Evolutionary conservation across 1,139 yeast species (phyloP).

Genomic region (Sugiyamaella neomexicana): DNA sequence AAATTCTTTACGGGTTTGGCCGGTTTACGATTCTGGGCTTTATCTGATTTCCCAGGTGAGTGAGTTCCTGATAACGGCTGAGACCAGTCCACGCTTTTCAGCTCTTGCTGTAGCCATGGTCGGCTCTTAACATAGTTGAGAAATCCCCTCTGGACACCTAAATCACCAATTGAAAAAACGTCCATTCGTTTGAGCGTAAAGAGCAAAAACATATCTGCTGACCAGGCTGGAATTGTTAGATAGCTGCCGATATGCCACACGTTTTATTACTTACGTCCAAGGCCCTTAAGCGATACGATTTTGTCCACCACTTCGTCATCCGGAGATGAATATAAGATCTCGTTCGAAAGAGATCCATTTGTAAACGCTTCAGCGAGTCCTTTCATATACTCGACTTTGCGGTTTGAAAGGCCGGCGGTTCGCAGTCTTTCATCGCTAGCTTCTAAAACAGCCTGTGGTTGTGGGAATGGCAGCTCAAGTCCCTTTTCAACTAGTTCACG

Average conservation of each 20-base stretch:
- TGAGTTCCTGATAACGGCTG: slow-evolving; percentile 27
- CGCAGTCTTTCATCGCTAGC: slow-evolving; percentile 52
- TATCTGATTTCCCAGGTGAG: slow-evolving; percentile 37
- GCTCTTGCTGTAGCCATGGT: slow-evolving; percentile 50
- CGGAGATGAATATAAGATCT: slow-evolving; percentile 41
- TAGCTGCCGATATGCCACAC: not conserved
- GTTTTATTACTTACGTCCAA: slow-evolving; percentile 50
- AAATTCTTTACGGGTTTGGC: slow-evolving; percentile 39
- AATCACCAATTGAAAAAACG: slow-evolving; percentile 74
- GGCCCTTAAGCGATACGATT: slow-evolving; percentile 67
- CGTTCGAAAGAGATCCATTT: slow-evolving; percentile 45
- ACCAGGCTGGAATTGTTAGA: slow-evolving; percentile 53
- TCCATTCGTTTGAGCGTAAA: slow-evolving; percentile 68
- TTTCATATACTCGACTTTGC: slow-evolving; percentile 64
- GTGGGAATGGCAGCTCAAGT: slow-evolving; percentile 45
- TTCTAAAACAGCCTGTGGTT: slow-evolving; percentile 50
- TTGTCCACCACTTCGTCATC: slow-evolving; percentile 56
- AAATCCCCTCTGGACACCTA: slow-evolving; percentile 83
- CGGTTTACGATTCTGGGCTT: slow-evolving; percentile 33
- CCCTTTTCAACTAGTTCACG: slow-evolving; percentile 11
- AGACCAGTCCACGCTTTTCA: slow-evolving; percentile 42
- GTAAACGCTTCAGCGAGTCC: slow-evolving; percentile 62
- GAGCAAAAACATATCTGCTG: slow-evolving; percentile 81
- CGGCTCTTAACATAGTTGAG: slow-evolving; percentile 59
- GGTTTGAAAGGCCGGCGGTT: slow-evolving; percentile 66